Evolutionary conservation across 2,329 filamentous ascomycete species (phyloP).

Genomic region (Triangularia verruculosa): DNA sequence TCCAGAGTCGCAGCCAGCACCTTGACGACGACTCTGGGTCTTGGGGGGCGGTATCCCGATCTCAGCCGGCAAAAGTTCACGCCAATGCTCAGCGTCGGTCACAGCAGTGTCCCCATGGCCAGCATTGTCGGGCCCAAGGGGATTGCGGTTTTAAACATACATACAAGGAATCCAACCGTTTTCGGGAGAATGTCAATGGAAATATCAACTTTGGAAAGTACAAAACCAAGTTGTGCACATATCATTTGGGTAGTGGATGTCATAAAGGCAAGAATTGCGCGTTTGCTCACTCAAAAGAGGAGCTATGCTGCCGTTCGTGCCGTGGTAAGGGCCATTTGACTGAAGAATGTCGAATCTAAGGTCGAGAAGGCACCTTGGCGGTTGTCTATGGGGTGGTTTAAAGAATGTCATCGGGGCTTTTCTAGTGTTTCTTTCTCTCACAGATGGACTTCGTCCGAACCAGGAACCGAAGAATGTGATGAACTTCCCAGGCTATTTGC

Average conservation of each 20-base stretch:
- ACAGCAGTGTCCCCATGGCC: not conserved
- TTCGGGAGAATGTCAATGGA: not conserved
- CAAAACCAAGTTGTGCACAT: not conserved
- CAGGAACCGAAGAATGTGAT: not conserved
- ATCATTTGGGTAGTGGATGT: not conserved
- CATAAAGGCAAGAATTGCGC: not conserved
- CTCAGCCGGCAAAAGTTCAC: not conserved
- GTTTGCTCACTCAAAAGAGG: not conserved
- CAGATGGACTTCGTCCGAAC: too few species aligned
- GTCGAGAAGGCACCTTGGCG: not conserved
- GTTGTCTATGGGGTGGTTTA: too few species aligned
- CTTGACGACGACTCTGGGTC: not conserved
- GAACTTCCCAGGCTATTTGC: not conserved
- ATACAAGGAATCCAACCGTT: not conserved
- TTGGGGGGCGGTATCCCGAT: not conserved
- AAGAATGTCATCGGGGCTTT: too few species aligned
- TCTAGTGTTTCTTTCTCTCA: too few species aligned
- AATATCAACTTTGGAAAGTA: not conserved
- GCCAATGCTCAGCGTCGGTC: not conserved
- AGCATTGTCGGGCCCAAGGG: not conserved
- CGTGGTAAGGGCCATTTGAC: not conserved
- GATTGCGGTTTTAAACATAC: not conserved
- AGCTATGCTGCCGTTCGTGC: not conserved
- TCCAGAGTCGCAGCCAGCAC: not conserved
- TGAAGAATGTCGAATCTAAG: not conserved